Percentiles rank a stretch among this genome's conserved stretches.
phyloP scores from a whole-genome alignment of 148 eudicot genomes.

The Rhododendron henanense region DNA sequence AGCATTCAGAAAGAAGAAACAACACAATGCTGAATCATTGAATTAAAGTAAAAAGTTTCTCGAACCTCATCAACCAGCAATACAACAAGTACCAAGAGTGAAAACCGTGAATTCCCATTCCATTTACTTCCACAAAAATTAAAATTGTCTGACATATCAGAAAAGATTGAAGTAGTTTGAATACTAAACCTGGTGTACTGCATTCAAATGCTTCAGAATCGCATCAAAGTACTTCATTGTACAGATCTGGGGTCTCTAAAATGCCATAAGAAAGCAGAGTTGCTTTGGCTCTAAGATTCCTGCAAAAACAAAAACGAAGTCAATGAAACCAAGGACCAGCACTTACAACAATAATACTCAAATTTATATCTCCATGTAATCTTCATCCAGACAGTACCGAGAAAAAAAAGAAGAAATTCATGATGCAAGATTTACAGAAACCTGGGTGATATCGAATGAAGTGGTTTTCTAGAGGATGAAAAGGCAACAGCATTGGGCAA shows the following conservation, averaged over 20 bases:
- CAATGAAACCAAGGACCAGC: neutral
- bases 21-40: neutral
- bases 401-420: neutral
- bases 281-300: conserved; percentile 60
- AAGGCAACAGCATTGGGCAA: neutral
- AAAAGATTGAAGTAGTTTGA: conserved; percentile 5
- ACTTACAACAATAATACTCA: neutral
- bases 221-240: conserved; percentile 60
- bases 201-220: conserved; percentile 62
- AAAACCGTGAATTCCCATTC: neutral
- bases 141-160: neutral
- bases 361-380: neutral
- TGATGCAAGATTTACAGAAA: neutral
- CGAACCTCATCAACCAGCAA: neutral
- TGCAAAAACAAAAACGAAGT: conserved; percentile 21
- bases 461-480: neutral
- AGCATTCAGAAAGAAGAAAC: neutral
- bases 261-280: conserved; percentile 26
- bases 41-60: neutral
- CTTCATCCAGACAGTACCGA: neutral
- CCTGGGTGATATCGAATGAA: neutral
- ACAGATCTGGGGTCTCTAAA: conserved; percentile 46
- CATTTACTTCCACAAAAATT: neutral
- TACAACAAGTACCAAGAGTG: neutral
- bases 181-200: conserved; percentile 43